These are phyloP conservation scores for Penicillium sp. DNA, from an alignment of 2,329 filamentous ascomycete species.

Conservation along the genomic window DNA sequence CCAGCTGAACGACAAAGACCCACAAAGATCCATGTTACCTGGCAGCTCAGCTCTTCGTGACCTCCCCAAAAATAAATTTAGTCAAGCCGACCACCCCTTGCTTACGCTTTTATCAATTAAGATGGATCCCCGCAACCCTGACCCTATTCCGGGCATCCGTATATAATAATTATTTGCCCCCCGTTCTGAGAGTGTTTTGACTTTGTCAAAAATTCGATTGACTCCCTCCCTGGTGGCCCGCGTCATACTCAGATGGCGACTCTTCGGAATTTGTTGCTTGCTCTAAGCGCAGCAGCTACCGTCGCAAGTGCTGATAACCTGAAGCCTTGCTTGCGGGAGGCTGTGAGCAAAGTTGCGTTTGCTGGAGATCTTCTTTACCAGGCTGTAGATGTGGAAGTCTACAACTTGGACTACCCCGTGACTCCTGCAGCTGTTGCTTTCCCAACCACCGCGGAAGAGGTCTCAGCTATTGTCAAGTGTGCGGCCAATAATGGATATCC, in stretches of 20 bases:
- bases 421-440: constrained; percentile 33
- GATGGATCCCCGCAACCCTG: neutral
- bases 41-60: neutral
- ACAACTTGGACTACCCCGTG: constrained; percentile 16
- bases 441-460: constrained; percentile 40
- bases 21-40: neutral
- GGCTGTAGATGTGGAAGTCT: constrained; percentile 6
- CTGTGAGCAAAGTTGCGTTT: constrained; percentile 9
- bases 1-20: neutral
- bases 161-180: neutral
- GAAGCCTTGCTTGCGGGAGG: neutral
- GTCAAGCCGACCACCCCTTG: neutral
- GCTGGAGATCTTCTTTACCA: constrained; percentile 12
- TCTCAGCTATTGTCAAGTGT: constrained; percentile 50
- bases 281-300: neutral
- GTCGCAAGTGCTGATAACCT: constrained; percentile 4
- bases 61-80: neutral
- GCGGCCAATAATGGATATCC: constrained; percentile 45
- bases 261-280: constrained; percentile 1
- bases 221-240: neutral
- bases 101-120: neutral
- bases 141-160: neutral
- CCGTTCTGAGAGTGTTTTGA: neutral
- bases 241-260: neutral
- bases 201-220: neutral